Evolutionary conservation across 1,284 basidiomycete genomes (phyloP), one percentile per base, ranked within the genome.

Genomic region (Tranzscheliella williamsii): DNA sequence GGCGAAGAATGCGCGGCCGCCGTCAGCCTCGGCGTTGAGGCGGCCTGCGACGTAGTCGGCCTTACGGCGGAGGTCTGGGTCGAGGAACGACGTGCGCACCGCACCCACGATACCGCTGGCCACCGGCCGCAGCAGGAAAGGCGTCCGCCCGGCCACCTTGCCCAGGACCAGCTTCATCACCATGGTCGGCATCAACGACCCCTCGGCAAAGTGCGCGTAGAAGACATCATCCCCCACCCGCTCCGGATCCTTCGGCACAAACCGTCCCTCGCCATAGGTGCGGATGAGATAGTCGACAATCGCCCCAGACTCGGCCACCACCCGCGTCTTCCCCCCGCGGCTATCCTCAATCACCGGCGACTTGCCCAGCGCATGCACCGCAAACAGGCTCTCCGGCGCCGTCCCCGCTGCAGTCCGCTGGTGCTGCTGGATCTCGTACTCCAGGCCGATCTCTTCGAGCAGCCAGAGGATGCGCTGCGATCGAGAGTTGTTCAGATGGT

Each of bases 381-480:
- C 54, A 13, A 49, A 39, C 11, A 77, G 68, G 31, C 58, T 51
- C 31, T 58, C 43, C 15, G 75, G 75, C 2, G 75, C 75, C 2
- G 47, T 57, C 35, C 52, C 50, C 37, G 58, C 56, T 3, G 68
- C 27, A 9, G 57, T 62, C 22, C 75, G 64, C 44, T 67, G 17
- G 51, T 76, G 73, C 43, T 56, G 54, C 37, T 75, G 67, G 53
- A 76, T 68, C 53, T 70, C 60, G 41, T 76, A 77, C 13, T 54
- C 58, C 31, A 75, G 38, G 21, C 49, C 68, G 41, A 76, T 63
- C 57, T 77, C 73, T 52, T 77, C 75, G 35, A 77, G 67, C 24
- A 76, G 38, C 73, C 73, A 75, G 16, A 77, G 73, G 27, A 77
- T 53, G 17, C 75, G 67, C 57, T 77, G 75, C 12, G 70, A 73